Conservation (phyloP, 108 stramenopile genomes). For the Conticribra guillardii region DNA sequence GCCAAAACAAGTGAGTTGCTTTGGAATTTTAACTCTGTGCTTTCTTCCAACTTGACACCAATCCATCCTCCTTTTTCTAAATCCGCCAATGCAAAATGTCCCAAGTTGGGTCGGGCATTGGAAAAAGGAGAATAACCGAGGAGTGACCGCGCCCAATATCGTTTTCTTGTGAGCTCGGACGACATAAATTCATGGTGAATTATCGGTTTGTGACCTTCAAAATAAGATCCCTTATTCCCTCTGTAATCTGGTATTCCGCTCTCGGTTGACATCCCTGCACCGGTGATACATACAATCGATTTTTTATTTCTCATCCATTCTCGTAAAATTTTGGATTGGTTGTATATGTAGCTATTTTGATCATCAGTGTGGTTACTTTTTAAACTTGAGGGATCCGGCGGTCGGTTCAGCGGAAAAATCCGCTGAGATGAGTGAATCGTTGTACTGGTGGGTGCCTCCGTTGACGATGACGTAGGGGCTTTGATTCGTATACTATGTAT, state of each 20-base stretch:
- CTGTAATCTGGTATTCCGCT: conserved; percentile 98
- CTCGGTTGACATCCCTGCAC: conserved; percentile 96
- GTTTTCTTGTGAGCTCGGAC: conserved; percentile 59
- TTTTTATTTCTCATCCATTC: conserved; percentile 63
- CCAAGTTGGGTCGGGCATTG: conserved; percentile 73
- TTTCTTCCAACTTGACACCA: conserved; percentile 65
- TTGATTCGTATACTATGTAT: no score
- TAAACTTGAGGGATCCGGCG: no score
- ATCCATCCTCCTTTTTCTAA: conserved; percentile 79
- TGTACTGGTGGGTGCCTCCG: no score
- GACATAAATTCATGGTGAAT: conserved; percentile 93
- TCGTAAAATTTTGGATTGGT: no score
- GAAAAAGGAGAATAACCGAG: conserved; percentile 87
- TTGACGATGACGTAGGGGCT: no score
- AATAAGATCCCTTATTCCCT: conserved; percentile 93
- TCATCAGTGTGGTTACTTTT: no score
- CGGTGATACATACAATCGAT: conserved; percentile 80
- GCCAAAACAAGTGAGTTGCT: conserved; percentile 21
- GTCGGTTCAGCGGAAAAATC: no score
- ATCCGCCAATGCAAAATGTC: conserved; percentile 84
- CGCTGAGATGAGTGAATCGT: no score
- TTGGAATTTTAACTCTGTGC: no score
- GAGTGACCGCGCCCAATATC: conserved; percentile 97
- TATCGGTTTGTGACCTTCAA: conserved; percentile 95
- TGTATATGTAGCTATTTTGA: no score